Percentiles rank a stretch among this genome's conserved stretches.
These are phyloP conservation scores for Oenanthe javanica DNA, from an alignment of 140 eudicot species.

Conservation along the genomic window DNA sequence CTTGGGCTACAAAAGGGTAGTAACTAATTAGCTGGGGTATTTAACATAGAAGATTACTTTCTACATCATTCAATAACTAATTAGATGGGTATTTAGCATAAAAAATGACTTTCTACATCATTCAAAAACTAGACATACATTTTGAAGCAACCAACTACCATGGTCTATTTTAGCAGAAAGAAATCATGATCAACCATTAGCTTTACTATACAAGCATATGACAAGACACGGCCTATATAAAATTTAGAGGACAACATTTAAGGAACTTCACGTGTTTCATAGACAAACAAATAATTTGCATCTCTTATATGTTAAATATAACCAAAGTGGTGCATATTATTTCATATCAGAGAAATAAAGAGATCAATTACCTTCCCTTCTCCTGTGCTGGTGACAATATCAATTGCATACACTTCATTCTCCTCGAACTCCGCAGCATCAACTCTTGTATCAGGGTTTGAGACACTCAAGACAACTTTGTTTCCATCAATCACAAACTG, in stretches of 20 bases:
- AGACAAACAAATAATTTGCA: not conserved
- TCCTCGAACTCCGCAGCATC: constrained; percentile 44
- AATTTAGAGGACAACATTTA: not conserved
- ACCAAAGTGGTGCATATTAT: not conserved
- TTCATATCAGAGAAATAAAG: not conserved
- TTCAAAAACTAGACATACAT: not conserved
- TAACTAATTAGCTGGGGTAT: too few relatives aligned
- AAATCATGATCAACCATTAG: not conserved
- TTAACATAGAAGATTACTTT: too few relatives aligned
- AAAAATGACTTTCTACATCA: not conserved
- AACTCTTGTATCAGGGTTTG: constrained; percentile 79
- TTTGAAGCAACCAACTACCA: not conserved
- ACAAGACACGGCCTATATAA: not conserved
- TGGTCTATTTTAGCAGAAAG: not conserved
- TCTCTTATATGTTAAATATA: not conserved
- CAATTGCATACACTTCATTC: constrained; percentile 30
- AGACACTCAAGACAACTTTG: constrained; percentile 58
- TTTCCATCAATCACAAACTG: constrained; percentile 74
- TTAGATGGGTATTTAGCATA: not conserved
- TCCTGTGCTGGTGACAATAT: constrained; percentile 89
- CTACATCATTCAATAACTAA: too few relatives aligned
- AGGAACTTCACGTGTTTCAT: not conserved
- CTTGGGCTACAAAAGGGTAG: constrained; percentile 39
- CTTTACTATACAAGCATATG: not conserved
- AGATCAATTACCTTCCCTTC: constrained; percentile 68